Conservation (phyloP, 176 grass and related monocot species). For the Chloris gayana region DNA sequence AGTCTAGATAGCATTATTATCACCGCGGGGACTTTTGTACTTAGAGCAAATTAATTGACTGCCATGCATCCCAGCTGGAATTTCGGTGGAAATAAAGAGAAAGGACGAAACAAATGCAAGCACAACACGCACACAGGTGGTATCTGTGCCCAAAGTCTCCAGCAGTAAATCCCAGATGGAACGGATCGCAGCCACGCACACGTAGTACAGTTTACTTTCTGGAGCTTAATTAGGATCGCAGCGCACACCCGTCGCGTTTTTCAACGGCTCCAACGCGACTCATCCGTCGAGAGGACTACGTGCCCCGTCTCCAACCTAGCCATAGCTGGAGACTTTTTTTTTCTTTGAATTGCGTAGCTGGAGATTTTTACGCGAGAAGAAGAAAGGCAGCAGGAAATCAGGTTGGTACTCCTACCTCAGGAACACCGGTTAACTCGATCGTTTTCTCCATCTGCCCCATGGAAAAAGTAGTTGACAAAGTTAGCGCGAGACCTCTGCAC, state of each 20-base stretch:
- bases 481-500: neutral
- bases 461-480: neutral
- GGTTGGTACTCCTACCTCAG: neutral
- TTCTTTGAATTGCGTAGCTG: neutral
- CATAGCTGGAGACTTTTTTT: neutral
- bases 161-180: neutral
- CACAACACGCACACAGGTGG: no score
- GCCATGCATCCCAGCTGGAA: neutral
- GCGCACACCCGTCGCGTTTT: neutral
- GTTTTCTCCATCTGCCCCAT: neutral
- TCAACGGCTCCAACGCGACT: slow-evolving; percentile 2
- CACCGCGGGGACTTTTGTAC: neutral
- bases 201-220: no score
- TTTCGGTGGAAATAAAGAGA: neutral
- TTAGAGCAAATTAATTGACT: neutral
- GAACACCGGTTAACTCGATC: neutral
- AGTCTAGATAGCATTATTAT: no score
- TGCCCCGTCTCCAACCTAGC: neutral
- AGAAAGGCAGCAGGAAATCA: no score
- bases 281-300: neutral
- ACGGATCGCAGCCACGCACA: neutral
- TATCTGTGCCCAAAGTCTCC: neutral
- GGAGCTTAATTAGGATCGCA: no score
- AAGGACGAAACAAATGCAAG: neutral
- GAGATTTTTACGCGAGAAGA: neutral